These are phyloP conservation scores for Penicillium paneum DNA, from an alignment of 2,329 filamentous ascomycete genomes.

Conservation along the genomic window DNA sequence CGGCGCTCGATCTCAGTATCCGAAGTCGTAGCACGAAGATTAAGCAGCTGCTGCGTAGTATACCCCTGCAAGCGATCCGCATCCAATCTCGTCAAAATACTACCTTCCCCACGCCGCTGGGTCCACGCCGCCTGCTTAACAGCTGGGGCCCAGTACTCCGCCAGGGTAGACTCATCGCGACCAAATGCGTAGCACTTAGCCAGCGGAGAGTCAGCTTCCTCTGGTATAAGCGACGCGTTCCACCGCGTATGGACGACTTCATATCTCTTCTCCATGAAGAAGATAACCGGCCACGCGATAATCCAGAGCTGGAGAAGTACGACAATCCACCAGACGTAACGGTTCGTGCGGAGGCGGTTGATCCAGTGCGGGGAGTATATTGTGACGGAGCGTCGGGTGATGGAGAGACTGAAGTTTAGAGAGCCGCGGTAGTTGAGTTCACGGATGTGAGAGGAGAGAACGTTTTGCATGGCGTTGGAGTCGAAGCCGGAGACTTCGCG, in stretches of 20 bases:
- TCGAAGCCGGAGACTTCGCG: conserved; percentile 34
- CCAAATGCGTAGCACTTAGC: conserved; percentile 25
- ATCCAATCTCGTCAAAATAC: conserved; percentile 19
- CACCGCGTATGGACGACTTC: conserved; percentile 33
- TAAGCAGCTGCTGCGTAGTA: conserved; percentile 15
- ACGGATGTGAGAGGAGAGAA: conserved; percentile 37
- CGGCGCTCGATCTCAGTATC: conserved; percentile 23
- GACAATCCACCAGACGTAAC: conserved; percentile 34
- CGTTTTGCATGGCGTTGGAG: conserved; percentile 22
- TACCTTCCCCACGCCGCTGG: conserved; percentile 18
- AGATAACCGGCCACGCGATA: conserved; percentile 40
- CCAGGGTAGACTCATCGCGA: conserved; percentile 28
- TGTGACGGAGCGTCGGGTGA: conserved; percentile 31
- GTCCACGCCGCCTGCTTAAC: conserved; percentile 38
- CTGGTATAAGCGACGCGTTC: conserved; percentile 25
- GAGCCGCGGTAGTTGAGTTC: conserved; percentile 37
- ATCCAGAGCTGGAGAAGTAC: conserved; percentile 42
- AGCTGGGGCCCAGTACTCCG: conserved; percentile 33
- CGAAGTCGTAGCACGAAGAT: conserved; percentile 10
- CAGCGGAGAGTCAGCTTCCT: conserved; percentile 8
- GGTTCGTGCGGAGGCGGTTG: conserved; percentile 36
- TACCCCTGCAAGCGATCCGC: conserved; percentile 21
- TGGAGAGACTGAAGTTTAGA: conserved; percentile 23
- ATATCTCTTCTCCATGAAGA: conserved; percentile 38
- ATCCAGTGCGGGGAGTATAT: conserved; percentile 42